phyloP scores from a whole-genome alignment of 306 rosid genomes.

The Spatholobus suberectus region DNA sequence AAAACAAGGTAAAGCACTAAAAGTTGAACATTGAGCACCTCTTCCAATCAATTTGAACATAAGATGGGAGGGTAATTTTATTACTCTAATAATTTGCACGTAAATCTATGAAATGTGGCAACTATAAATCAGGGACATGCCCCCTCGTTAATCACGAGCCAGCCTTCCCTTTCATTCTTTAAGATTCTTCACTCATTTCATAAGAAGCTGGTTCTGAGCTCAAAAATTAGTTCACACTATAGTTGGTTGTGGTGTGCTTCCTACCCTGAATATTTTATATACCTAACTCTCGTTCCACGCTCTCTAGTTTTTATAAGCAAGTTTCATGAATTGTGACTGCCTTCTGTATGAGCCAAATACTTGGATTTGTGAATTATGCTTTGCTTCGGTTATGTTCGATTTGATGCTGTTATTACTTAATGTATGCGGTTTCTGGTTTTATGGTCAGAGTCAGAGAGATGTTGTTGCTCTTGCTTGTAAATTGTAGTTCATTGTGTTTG shows the following conservation, averaged over 20 bases:
- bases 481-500: background rate
- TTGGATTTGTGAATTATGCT: background rate
- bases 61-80: too few relatives aligned
- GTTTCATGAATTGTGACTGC: background rate
- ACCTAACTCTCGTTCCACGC: background rate
- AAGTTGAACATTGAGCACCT: background rate
- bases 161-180: background rate
- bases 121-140: background rate
- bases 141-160: background rate
- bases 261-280: background rate
- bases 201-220: background rate
- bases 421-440: background rate
- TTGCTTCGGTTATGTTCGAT: background rate
- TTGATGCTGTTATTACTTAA: background rate
- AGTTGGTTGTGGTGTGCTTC: background rate
- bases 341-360: background rate
- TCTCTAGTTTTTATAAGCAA: background rate
- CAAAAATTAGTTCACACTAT: background rate
- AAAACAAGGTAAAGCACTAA: background rate
- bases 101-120: background rate
- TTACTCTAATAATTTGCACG: background rate
- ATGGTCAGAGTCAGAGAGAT: background rate
- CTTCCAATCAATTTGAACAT: background rate
- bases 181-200: background rate
- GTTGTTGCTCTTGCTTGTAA: background rate